Base-by-base conservation (phyloP, 306 rosid species). In the Acacia confusa region DNA sequence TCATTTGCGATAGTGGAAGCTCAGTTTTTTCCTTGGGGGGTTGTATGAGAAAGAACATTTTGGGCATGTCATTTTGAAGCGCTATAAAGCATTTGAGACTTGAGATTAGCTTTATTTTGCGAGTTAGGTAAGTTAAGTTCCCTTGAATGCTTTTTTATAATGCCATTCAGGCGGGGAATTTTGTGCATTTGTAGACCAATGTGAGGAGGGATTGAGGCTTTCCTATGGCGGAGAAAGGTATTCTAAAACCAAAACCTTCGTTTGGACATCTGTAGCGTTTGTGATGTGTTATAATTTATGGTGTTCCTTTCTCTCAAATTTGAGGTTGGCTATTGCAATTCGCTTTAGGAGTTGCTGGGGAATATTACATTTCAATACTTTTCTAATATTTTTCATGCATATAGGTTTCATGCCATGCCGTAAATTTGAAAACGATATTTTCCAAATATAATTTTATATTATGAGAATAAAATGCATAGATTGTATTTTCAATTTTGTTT, bases 131-230 rank as follows among this genome's bases (percentile, higher is more conserved):
- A 70, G 86, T 82, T 67, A 71, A 82, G 74, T 14, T 80, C 89
- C 61, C 88, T 87, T 87, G 97, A 85, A 83, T 92, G 87, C 86
- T 78, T 85, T 86, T 86, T 93, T 89, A 83, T 84, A 76, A 83
- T 83, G 91, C 92, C 88, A 78, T 88, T 89, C 92, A 72, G 83
- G 88, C 82, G 96, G 95, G 94, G 69, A 91, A 58, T 85, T 88
- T 85, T 85, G 85, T 88, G 86, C 84, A 84, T 79, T 79, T 74
- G 65, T 82, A 77, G 78, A 76, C 72, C 86, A 65, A 72, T 79
- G 82, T 83, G 83, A 72, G 57, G 82, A 32, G 88, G 76, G 82
- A 72, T 73, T 74, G 87, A 71, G 72, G 79, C 77, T 68, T 84
- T 82, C 79, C 58, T 44, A 73, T 53, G 88, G 75, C 60, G 43